phyloP scores from a whole-genome alignment of 1,284 basidiomycete genomes.

The Puccinia novopanici region DNA sequence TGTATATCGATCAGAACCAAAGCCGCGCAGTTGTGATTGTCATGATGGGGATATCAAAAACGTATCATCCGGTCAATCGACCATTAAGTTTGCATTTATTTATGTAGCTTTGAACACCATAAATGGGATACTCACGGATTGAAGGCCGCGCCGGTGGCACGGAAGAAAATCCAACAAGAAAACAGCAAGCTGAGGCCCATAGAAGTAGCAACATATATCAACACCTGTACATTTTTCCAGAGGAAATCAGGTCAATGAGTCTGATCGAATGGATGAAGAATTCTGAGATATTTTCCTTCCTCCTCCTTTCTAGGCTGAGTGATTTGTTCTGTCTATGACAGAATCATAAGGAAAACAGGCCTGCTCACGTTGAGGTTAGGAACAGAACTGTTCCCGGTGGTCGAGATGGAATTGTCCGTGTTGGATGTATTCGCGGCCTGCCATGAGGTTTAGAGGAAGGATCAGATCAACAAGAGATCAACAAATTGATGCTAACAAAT shows the following conservation, averaged over 20 bases:
- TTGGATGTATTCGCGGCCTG: constrained; percentile 29
- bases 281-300: no score
- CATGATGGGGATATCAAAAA: background rate
- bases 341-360: background rate
- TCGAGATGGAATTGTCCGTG: constrained; percentile 29
- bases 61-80: background rate
- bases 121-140: constrained; percentile 55
- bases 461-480: background rate
- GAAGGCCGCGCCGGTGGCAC: constrained; percentile 67
- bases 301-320: no score
- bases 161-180: constrained; percentile 73
- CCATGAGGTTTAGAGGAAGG: background rate
- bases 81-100: background rate
- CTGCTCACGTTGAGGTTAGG: constrained; percentile 23
- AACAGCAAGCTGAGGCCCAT: constrained; percentile 72
- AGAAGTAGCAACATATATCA: constrained; percentile 67
- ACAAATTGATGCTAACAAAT: background rate
- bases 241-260: background rate
- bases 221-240: constrained; percentile 23
- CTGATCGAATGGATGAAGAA: background rate
- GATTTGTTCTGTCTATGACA: no score
- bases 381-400: constrained; percentile 18
- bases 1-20: constrained; percentile 54
- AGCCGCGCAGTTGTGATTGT: background rate
- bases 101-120: background rate